Conservation (phyloP, 768 basidiomycete genomes). For the Russula sp. region DNA sequence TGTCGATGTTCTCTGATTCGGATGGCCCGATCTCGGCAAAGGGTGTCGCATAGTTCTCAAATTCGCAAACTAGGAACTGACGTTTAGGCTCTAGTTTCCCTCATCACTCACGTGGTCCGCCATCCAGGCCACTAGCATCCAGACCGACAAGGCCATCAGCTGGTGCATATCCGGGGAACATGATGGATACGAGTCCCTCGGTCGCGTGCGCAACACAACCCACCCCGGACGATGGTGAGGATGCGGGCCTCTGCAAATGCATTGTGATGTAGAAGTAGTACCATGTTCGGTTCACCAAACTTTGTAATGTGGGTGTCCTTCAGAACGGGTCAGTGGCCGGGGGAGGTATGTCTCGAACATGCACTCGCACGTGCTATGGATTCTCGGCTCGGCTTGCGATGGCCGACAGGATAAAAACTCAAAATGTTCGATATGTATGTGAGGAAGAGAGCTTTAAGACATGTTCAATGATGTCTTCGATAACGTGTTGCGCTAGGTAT, state of each 20-base stretch:
- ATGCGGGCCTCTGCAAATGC: neutral
- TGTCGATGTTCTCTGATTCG: neutral
- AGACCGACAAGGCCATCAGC: neutral
- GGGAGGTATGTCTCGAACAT: neutral
- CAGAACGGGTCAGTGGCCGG: neutral
- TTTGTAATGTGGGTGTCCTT: neutral
- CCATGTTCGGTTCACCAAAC: neutral
- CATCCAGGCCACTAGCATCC: neutral
- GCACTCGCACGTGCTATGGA: too few relatives aligned
- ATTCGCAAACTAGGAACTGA: neutral
- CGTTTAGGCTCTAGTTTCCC: neutral
- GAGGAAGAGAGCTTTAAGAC: too few relatives aligned
- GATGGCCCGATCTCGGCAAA: neutral
- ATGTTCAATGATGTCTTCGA: too few relatives aligned
- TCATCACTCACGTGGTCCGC: conserved; percentile 1
- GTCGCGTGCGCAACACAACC: neutral
- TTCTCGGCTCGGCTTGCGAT: too few relatives aligned
- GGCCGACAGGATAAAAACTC: too few relatives aligned
- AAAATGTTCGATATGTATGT: too few relatives aligned
- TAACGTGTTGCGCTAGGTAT: too few relatives aligned
- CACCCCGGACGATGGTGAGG: neutral
- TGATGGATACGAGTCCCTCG: neutral
- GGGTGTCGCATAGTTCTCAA: neutral
- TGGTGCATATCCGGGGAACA: neutral
- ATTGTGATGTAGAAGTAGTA: neutral